These are phyloP conservation scores for Dendrostoma leiphaemia DNA, from an alignment of 2,329 filamentous ascomycete genomes.

Conservation along the genomic window DNA sequence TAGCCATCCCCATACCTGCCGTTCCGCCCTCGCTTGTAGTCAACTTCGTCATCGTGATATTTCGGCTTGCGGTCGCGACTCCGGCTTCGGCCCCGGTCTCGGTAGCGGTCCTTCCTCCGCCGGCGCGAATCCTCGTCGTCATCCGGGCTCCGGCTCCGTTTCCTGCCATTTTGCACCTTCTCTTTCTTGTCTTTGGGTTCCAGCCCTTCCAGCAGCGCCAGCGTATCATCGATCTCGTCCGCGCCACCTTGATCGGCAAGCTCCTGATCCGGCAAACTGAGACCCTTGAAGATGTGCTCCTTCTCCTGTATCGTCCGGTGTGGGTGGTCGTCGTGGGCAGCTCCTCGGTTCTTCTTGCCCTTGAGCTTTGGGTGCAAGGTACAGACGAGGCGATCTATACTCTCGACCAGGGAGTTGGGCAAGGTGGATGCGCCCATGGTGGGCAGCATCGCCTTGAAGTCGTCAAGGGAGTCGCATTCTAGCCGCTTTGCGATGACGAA, in stretches of 20 bases:
- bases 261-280: constrained; percentile 80
- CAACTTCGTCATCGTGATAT: constrained; percentile 32
- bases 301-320: constrained; percentile 63
- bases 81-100: constrained; percentile 35
- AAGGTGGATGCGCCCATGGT: constrained; percentile 78
- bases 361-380: constrained; percentile 93
- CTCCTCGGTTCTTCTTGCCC: constrained; percentile 41
- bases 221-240: constrained; percentile 85
- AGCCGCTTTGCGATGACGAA: constrained; percentile 91
- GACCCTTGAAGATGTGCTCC: constrained; percentile 83
- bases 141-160: constrained; percentile 38
- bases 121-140: constrained; percentile 44
- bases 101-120: constrained; percentile 47
- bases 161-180: constrained; percentile 33
- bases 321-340: constrained; percentile 40
- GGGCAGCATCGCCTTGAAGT: constrained; percentile 75
- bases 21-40: constrained; percentile 42
- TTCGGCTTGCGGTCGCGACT: constrained; percentile 45
- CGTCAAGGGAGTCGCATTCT: constrained; percentile 65
- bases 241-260: constrained; percentile 33
- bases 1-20: constrained; percentile 56
- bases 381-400: constrained; percentile 81
- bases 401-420: constrained; percentile 82
- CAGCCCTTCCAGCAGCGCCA: constrained; percentile 85
- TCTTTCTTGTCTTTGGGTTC: constrained; percentile 59